phyloP scores from a whole-genome alignment of 352 stramenopile genomes.

The Globisporangium polare region DNA sequence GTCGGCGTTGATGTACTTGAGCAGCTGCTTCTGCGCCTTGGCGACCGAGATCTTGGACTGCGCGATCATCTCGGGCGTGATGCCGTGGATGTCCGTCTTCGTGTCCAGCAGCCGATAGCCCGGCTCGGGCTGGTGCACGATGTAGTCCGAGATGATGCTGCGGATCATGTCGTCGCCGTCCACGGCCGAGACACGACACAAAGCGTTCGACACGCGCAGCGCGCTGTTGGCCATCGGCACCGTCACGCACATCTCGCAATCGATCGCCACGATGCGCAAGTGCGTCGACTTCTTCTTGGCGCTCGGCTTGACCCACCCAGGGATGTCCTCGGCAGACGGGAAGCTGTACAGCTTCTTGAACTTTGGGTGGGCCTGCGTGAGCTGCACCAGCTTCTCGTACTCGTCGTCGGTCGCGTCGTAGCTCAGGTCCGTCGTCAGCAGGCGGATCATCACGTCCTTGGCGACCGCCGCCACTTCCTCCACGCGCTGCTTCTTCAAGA shows the following conservation, averaged over 20 bases:
- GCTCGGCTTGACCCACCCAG: slow-evolving; percentile 58
- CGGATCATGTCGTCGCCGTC: slow-evolving; percentile 75
- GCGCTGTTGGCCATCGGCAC: slow-evolving; percentile 14
- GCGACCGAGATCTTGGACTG: slow-evolving; percentile 68
- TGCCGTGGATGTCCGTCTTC: slow-evolving; percentile 86
- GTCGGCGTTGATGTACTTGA: slow-evolving; percentile 81
- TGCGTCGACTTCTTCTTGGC: slow-evolving; percentile 57
- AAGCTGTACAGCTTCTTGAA: slow-evolving; percentile 66
- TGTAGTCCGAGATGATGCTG: slow-evolving; percentile 70
- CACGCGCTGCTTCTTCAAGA: slow-evolving; percentile 62
- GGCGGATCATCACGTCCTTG: slow-evolving; percentile 67
- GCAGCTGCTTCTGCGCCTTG: slow-evolving; percentile 77
- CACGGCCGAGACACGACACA: slow-evolving; percentile 81
- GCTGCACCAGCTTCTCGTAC: slow-evolving; percentile 65
- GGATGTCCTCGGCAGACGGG: slow-evolving; percentile 21
- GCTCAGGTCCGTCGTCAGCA: slow-evolving; percentile 49
- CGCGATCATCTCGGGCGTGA: slow-evolving; percentile 64
- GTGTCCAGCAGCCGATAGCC: slow-evolving; percentile 58
- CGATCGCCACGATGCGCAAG: slow-evolving; percentile 69
- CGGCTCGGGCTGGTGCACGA: slow-evolving; percentile 75
- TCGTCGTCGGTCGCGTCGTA: slow-evolving; percentile 54
- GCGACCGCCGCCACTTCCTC: slow-evolving; percentile 53
- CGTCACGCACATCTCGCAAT: slow-evolving; percentile 88
- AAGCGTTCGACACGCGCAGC: slow-evolving; percentile 44
- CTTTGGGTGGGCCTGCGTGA: slow-evolving; percentile 53